These are phyloP conservation scores for Volutella citrinella DNA, from an alignment of 2,329 filamentous ascomycete genomes.

Conservation along the genomic window DNA sequence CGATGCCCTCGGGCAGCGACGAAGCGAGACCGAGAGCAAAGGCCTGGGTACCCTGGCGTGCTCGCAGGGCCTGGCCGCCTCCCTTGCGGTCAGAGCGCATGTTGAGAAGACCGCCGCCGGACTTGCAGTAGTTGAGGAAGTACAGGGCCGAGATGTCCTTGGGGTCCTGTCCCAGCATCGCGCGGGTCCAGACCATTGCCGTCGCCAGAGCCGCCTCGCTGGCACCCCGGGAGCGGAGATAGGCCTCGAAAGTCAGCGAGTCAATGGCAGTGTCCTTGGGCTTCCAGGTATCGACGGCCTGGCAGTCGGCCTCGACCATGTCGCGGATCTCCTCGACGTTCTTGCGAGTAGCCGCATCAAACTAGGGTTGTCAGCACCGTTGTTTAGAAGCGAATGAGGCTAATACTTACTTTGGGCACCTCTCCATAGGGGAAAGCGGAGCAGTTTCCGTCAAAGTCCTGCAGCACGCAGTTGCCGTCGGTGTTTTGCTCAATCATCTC, in stretches of 20 bases:
- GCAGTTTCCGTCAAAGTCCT: slow-evolving; percentile 35
- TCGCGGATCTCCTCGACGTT: slow-evolving; percentile 21
- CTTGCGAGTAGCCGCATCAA: slow-evolving; percentile 10
- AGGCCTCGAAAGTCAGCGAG: slow-evolving; percentile 27
- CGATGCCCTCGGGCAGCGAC: slow-evolving; percentile 24
- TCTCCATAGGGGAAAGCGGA: slow-evolving; percentile 12
- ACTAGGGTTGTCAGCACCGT: too few species aligned
- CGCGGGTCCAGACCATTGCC: slow-evolving; percentile 44
- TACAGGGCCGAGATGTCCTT: slow-evolving; percentile 48
- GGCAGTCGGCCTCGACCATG: slow-evolving; percentile 27
- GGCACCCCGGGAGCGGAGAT: slow-evolving; percentile 21
- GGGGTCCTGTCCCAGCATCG: slow-evolving; percentile 49
- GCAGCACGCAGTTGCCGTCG: slow-evolving; percentile 38
- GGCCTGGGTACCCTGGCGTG: slow-evolving; percentile 44
- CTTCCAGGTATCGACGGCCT: slow-evolving; percentile 19
- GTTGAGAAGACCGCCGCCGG: slow-evolving; percentile 47
- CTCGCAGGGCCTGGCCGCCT: slow-evolving; percentile 51
- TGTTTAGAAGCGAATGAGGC: background rate
- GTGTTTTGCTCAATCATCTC: slow-evolving; percentile 46
- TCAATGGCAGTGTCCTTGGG: slow-evolving; percentile 21
- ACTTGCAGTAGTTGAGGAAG: slow-evolving; percentile 55
- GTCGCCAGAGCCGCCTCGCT: slow-evolving; percentile 10
- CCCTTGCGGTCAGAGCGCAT: slow-evolving; percentile 51
- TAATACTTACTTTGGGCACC: slow-evolving; percentile 11
- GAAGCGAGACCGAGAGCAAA: slow-evolving; percentile 36